Conservation (phyloP, 2,329 filamentous ascomycete genomes). For the Davidsoniella neocaledoniae region DNA sequence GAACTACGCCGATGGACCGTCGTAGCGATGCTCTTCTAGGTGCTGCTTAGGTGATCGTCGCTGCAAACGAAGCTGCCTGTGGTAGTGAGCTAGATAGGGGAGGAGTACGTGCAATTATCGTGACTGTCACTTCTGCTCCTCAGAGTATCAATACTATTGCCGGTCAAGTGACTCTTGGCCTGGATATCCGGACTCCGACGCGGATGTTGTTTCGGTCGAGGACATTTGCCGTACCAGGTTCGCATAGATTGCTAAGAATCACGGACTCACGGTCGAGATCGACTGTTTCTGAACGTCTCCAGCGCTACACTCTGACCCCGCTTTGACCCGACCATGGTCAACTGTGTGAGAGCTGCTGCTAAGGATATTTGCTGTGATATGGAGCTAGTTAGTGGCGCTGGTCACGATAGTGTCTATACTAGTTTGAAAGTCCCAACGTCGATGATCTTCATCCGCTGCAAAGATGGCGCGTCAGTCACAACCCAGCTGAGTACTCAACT, state of each 20-base stretch:
- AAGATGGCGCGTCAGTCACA: too few species aligned
- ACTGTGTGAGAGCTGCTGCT: neutral
- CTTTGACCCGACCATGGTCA: neutral
- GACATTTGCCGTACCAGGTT: slow-evolving; percentile 10
- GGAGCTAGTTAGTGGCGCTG: slow-evolving; percentile 13
- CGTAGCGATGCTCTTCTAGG: slow-evolving; percentile 17
- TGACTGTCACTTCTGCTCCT: slow-evolving; percentile 14
- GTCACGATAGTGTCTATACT: too few species aligned
- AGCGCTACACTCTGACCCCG: too few species aligned
- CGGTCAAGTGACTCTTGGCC: neutral
- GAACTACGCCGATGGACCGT: slow-evolving; percentile 17
- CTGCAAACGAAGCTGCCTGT: slow-evolving; percentile 7
- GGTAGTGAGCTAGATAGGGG: too few species aligned
- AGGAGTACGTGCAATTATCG: slow-evolving; percentile 11
- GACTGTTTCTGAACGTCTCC: neutral
- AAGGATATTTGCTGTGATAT: slow-evolving; percentile 14
- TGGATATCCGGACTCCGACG: neutral
- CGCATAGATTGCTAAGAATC: slow-evolving; percentile 12
- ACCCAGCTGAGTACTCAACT: too few species aligned
- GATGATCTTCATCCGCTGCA: too few species aligned
- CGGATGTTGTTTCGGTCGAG: slow-evolving; percentile 13
- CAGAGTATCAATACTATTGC: slow-evolving; percentile 5
- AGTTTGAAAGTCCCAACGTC: too few species aligned
- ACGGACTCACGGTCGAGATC: slow-evolving; percentile 12
- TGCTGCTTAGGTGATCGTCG: slow-evolving; percentile 14